Base-by-base conservation (phyloP, 2,329 filamentous ascomycete genomes). In the Neobulgaria alba region DNA sequence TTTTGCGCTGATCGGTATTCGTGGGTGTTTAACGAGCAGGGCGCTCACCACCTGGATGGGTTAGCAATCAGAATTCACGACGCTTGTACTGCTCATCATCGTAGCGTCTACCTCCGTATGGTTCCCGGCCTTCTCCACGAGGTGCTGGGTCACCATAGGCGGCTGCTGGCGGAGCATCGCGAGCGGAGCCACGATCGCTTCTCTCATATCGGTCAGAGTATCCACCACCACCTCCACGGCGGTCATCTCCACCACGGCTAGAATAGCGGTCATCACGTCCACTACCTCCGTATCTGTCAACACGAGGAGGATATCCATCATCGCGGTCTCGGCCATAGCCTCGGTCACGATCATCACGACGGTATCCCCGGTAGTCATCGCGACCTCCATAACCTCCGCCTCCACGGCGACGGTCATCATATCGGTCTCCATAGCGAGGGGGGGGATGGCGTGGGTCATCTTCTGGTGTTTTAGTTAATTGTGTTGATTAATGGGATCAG, bases 391-490 rank as follows among this genome's bases (percentile, higher is more conserved):
- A 47, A 16, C 51, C 51, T 41, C 50, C 49, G 29, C 49, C 49
- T 29, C 66, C 65, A 43, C 73, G 68, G 36, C 57, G 52, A 26
- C 72, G 67, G 33, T 75, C 71, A 41, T 58, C 58, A 38, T 59
- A 59, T 19, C 59, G 54, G 34, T 60, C 58, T 38, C 54, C 54
- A 38, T 54, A 57, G n/a, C 58, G 63, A 63, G 61, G 44, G 35
- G 56, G 54, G 29, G 53, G 52, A 55, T 45, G 42, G 31, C 77
- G 67, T 53, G 68, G 68, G 53, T 76, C 72, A 59, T 73, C 68
- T 60, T 66, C 66, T 52, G 61, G 49, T 67, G 64, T 57, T 57
- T 55, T 50, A 55, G 49, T 53, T 57, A 54, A 51, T 53, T 55
- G 51, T 56, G 47, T 39, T 31, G 39, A 23, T 49, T 57, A 62